phyloP scores from a whole-genome alignment of 768 basidiomycete species.

The Tremella mesenterica region DNA sequence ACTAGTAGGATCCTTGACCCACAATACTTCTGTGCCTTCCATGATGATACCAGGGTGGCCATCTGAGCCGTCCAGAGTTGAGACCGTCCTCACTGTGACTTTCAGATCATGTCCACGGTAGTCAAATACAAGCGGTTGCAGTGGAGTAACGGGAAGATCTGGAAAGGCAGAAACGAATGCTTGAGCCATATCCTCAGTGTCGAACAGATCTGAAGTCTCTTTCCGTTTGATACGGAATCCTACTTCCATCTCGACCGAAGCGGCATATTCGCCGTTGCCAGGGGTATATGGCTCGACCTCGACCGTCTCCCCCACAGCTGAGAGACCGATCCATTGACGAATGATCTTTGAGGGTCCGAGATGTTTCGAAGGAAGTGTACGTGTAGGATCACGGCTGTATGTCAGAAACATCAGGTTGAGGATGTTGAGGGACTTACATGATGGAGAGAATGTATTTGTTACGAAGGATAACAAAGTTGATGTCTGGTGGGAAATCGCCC shows the following conservation, averaged over 20 bases:
- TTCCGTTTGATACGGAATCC: conserved; percentile 45
- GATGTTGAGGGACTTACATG: conserved; percentile 49
- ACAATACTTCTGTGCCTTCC: conserved; percentile 82
- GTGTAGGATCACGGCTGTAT: conserved; percentile 67
- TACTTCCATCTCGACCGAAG: conserved; percentile 68
- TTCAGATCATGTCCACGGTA: conserved; percentile 78
- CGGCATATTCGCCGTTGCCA: conserved; percentile 46
- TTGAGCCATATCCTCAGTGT: conserved; percentile 72
- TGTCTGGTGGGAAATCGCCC: conserved; percentile 58
- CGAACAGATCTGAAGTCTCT: conserved; percentile 57
- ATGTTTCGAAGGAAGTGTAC: conserved; percentile 57
- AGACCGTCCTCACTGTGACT: conserved; percentile 61
- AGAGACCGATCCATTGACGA: conserved; percentile 83
- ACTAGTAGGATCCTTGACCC: conserved; percentile 73
- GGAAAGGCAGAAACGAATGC: conserved; percentile 67
- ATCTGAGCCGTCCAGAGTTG: conserved; percentile 48
- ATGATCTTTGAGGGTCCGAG: conserved; percentile 72
- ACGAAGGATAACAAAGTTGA: conserved; percentile 70
- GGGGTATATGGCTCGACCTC: conserved; percentile 58
- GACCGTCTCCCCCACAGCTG: conserved; percentile 65
- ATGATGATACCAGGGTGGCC: conserved; percentile 64
- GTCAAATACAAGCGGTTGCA: conserved; percentile 72
- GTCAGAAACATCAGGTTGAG: background rate
- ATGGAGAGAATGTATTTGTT: conserved; percentile 62
- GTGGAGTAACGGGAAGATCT: conserved; percentile 60